Evolutionary conservation across 2,329 filamentous ascomycete species (phyloP).

Genomic region (Aspergillus clavatus): DNA sequence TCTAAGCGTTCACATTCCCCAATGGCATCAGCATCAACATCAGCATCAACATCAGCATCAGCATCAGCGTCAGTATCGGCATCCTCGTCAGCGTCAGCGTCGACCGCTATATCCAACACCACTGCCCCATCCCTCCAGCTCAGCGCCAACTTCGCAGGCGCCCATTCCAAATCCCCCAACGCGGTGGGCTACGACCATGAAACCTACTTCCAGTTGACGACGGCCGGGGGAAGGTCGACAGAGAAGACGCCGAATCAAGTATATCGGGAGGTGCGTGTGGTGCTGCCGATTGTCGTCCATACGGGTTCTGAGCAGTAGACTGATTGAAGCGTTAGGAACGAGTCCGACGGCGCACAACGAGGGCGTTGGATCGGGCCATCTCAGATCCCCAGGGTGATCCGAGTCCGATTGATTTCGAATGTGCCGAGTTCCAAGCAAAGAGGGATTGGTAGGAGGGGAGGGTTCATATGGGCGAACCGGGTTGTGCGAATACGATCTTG

Average conservation of each 20-base stretch:
- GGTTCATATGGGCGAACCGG: too few relatives aligned
- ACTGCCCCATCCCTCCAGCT: conserved; percentile 44
- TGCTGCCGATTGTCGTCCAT: background rate
- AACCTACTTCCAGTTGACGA: conserved; percentile 27
- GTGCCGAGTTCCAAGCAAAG: conserved; percentile 18
- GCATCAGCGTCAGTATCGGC: too few relatives aligned
- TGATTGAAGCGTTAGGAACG: conserved; percentile 22
- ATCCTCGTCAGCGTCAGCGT: background rate
- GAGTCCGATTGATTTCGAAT: conserved; percentile 26
- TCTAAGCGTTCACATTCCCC: too few relatives aligned
- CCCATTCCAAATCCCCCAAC: conserved; percentile 8
- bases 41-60: too few relatives aligned
- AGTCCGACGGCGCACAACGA: conserved; percentile 16
- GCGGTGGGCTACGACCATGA: conserved; percentile 31
- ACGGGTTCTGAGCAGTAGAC: too few relatives aligned
- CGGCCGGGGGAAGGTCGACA: conserved; percentile 14
- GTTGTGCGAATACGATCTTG: too few relatives aligned
- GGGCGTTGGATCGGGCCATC: conserved; percentile 27
- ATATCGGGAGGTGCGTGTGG: conserved; percentile 24
- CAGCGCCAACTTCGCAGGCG: conserved; percentile 26
- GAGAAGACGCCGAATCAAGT: conserved; percentile 29
- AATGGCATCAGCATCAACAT: background rate
- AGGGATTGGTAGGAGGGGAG: conserved; percentile 7
- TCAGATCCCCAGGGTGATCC: conserved; percentile 22
- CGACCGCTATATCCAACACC: background rate